Evolutionary conservation across 306 rosid genomes (phyloP), one percentile per base, ranked within the genome.

Genomic region (Malus fusca): DNA sequence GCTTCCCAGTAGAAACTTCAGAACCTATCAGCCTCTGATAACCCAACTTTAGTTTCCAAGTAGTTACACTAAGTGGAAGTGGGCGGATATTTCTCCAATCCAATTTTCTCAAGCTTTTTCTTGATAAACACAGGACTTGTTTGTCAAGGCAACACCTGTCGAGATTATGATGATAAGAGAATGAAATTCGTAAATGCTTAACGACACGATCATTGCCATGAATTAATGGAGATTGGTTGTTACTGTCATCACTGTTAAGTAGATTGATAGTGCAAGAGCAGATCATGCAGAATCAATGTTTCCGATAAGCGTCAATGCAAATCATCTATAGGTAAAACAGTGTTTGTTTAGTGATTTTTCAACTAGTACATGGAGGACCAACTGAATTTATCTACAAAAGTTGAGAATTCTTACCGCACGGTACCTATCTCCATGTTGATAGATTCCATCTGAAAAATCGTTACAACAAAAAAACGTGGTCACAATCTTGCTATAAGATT

Each of bases 141-240:
- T 81, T 78, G 55, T 66, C 79, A 77, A 78, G 84, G 75, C 66
- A 80, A 76, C 73, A 74, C 74, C 91, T 87, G 74, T 43, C 71
- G 40, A 61, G 74, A 75, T 62, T 40, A 59, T 30, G 23, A 21
- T 75, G 21, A 71, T n/a, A 59, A 5, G 25, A 63, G 8, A 22
- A 65, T 14, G 11, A 63, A 21, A 44, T 19, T 26, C 9, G 7
- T 37, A 7, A 6, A 37, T 37, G 42, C 42, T 37, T 37, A 37
- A 37, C 23, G 8, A 75, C 19, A 19, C 14, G 1, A 19, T 10
- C 19, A 51, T n/a, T 40, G 60, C 58, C 35, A n/a, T 22, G 25
- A 52, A 53, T 26, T 28, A 31, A 11, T 53, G 31, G 19, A 75
- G 30, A 66, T 37, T 33, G 42, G 44, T 28, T 70, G 19, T 31